Conservation (phyloP, 805 yeast genomes). For the Lachancea cidri region DNA sequence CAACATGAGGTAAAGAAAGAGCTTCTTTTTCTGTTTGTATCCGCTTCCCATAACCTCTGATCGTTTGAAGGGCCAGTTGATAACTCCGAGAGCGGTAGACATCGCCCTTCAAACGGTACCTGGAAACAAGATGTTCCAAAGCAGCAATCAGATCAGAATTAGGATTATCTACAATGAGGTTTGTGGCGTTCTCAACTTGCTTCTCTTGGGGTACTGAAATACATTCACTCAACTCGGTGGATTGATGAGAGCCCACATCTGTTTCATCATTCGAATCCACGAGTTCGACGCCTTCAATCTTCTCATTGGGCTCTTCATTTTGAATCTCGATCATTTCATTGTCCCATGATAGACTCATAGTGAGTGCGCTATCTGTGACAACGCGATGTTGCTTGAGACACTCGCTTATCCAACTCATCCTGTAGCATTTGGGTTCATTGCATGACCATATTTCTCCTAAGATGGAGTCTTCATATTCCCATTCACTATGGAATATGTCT, state of each 20-base stretch:
- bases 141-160: conserved; percentile 19
- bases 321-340: conserved; percentile 5
- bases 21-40: conserved; percentile 29
- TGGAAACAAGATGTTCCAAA: conserved; percentile 17
- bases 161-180: not conserved
- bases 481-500: conserved; percentile 22
- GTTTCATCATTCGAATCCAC: conserved; percentile 4
- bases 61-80: conserved; percentile 21
- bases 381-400: conserved; percentile 17
- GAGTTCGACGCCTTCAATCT: not conserved
- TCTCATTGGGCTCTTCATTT: conserved; percentile 3
- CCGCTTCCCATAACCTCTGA: conserved; percentile 16
- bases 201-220: not conserved
- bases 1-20: conserved; percentile 11
- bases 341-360: not conserved
- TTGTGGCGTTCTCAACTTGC: not conserved
- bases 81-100: conserved; percentile 26
- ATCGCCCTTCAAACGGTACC: conserved; percentile 26
- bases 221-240: not conserved
- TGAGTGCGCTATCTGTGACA: not conserved
- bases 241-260: not conserved
- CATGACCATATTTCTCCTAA: conserved; percentile 6
- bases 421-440: conserved; percentile 11
- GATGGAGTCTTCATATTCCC: conserved; percentile 10
- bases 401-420: conserved; percentile 13